Evolutionary conservation across 768 basidiomycete genomes (phyloP).

Genomic region (Lactarius sanguifluus): DNA sequence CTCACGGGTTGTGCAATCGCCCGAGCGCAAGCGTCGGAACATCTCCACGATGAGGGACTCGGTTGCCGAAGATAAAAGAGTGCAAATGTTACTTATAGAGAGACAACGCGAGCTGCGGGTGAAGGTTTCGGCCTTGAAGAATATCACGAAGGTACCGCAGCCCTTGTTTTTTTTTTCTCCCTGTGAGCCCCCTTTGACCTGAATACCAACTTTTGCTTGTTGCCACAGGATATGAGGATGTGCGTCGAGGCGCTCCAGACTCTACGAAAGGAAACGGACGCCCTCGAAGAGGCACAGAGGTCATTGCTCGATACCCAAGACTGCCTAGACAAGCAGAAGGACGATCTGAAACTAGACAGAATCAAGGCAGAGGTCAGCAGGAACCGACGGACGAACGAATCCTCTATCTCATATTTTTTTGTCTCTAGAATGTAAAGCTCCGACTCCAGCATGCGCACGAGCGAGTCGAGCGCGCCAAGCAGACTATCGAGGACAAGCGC

Average conservation of each 20-base stretch:
- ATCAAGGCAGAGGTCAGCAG: slow-evolving; percentile 58
- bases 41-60: slow-evolving; percentile 74
- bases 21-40: slow-evolving; percentile 82
- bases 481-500: slow-evolving; percentile 79
- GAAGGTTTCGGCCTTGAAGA: slow-evolving; percentile 67
- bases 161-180: slow-evolving; percentile 6
- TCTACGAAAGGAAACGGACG: slow-evolving; percentile 63
- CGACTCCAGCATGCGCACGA: slow-evolving; percentile 82
- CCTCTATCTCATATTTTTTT: not conserved
- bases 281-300: slow-evolving; percentile 65
- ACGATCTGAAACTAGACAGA: slow-evolving; percentile 68
- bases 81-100: slow-evolving; percentile 51
- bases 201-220: not conserved
- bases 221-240: slow-evolving; percentile 61
- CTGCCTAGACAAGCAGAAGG: slow-evolving; percentile 66
- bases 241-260: slow-evolving; percentile 76
- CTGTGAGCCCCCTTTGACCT: not conserved
- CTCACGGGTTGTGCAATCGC: slow-evolving; percentile 84
- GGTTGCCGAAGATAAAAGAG: slow-evolving; percentile 68
- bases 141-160: slow-evolving; percentile 66
- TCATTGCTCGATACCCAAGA: slow-evolving; percentile 68
- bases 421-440: slow-evolving; percentile 48
- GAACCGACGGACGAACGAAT: not conserved
- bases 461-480: slow-evolving; percentile 76
- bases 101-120: slow-evolving; percentile 78